Evolutionary conservation across 768 basidiomycete species (phyloP).

Genomic region (Phlebiopsis gigantea): DNA sequence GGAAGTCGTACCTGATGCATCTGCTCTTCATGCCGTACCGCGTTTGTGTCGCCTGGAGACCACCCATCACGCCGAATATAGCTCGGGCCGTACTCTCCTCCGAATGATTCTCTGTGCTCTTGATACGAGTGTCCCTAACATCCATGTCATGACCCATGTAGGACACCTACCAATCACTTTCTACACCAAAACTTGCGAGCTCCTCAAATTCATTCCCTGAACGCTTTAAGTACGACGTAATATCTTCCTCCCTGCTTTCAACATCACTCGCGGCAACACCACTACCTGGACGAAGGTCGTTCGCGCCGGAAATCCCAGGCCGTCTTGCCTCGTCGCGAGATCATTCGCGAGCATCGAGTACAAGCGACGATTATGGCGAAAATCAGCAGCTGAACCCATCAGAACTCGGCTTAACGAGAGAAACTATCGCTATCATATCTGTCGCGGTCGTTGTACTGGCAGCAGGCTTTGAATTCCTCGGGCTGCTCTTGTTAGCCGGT

Average conservation of each 20-base stretch:
- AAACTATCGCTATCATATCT: constrained; percentile 17
- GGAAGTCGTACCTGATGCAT: constrained; percentile 2
- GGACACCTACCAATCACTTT: constrained; percentile 9
- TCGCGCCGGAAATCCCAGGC: constrained; percentile 20
- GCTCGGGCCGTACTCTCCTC: not conserved
- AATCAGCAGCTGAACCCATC: not conserved
- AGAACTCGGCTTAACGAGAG: not conserved
- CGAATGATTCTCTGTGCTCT: not conserved
- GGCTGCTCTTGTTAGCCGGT: constrained; percentile 15
- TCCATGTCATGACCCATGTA: constrained; percentile 1
- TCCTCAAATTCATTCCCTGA: constrained; percentile 52
- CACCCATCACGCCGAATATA: not conserved
- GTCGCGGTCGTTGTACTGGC: constrained; percentile 20
- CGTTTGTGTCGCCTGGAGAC: not conserved
- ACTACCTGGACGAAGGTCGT: constrained; percentile 14
- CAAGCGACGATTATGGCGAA: constrained; percentile 10
- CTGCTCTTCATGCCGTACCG: not conserved
- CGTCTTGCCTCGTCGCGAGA: constrained; percentile 11
- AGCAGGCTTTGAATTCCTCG: constrained; percentile 18
- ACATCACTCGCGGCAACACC: constrained; percentile 42
- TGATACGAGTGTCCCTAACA: not conserved
- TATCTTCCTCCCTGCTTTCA: constrained; percentile 74
- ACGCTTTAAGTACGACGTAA: constrained; percentile 80
- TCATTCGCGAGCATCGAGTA: constrained; percentile 9
- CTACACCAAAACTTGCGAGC: constrained; percentile 1